These are phyloP conservation scores for Aegilops speltoides DNA, from an alignment of 176 grass and related monocot species.

Conservation along the genomic window DNA sequence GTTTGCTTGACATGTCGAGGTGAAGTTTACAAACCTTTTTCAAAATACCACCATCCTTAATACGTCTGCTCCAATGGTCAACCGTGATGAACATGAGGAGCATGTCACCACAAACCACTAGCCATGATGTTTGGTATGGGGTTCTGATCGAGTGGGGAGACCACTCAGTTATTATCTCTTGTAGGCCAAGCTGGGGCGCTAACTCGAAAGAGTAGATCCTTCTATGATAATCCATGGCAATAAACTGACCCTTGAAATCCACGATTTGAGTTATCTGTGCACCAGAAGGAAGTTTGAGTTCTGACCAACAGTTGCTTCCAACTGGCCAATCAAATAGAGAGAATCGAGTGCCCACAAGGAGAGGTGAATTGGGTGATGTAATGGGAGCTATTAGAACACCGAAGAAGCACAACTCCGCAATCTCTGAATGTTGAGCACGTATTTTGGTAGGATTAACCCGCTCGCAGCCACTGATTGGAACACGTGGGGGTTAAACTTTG, in stretches of 20 bases:
- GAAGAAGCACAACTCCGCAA: too few relatives aligned
- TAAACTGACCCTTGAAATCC: too few relatives aligned
- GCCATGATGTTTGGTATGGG: not conserved
- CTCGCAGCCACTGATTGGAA: not conserved
- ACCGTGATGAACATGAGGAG: conserved; percentile 31
- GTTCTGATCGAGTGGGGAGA: not conserved
- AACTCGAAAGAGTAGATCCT: conserved; percentile 35
- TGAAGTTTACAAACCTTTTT: not conserved
- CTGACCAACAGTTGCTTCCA: too few relatives aligned
- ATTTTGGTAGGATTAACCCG: too few relatives aligned
- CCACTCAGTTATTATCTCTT: conserved; percentile 18
- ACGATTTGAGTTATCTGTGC: too few relatives aligned
- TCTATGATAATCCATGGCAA: conserved; percentile 1
- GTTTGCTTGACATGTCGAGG: conserved; percentile 29
- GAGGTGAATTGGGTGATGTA: conserved; percentile 35
- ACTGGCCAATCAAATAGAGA: too few relatives aligned
- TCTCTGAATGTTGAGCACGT: too few relatives aligned
- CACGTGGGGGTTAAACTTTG: conserved; percentile 21
- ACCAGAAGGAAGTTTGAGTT: too few relatives aligned
- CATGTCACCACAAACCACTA: conserved; percentile 30
- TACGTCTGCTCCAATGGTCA: not conserved
- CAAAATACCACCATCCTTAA: too few relatives aligned
- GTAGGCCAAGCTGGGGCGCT: not conserved
- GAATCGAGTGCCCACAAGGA: conserved; percentile 13
- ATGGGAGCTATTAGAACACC: conserved; percentile 41